Evolutionary conservation across 179 eudicot species (phyloP).

Genomic region (Silene coronaria): DNA sequence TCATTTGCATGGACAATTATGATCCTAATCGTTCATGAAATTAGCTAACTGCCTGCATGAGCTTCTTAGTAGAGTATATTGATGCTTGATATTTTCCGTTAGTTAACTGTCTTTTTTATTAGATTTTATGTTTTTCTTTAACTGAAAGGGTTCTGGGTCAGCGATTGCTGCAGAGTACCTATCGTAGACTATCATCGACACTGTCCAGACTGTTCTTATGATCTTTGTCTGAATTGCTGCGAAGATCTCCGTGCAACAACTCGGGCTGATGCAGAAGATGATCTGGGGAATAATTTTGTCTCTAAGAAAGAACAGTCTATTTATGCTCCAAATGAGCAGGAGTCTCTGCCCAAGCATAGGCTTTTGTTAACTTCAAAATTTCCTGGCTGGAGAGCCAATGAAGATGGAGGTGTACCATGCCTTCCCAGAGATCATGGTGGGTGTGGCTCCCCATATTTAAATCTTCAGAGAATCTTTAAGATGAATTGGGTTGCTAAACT

Average conservation of each 20-base stretch:
- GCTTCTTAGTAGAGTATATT: background rate
- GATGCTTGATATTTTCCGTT: background rate
- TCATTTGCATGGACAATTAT: slow-evolving; percentile 9
- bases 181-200: slow-evolving; percentile 95
- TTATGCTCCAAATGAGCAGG: slow-evolving; percentile 27
- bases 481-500: slow-evolving; percentile 98
- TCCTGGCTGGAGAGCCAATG: slow-evolving; percentile 72
- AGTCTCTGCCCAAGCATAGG: slow-evolving; percentile 33
- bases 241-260: slow-evolving; percentile 75
- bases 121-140: slow-evolving; percentile 2
- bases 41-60: background rate
- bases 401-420: slow-evolving; percentile 81
- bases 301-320: slow-evolving; percentile 27
- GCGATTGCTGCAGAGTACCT: slow-evolving; percentile 92
- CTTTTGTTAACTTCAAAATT: slow-evolving; percentile 37
- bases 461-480: slow-evolving; percentile 74
- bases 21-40: background rate
- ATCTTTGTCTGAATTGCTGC: slow-evolving; percentile 91
- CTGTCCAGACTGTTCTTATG: slow-evolving; percentile 78
- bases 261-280: slow-evolving; percentile 30
- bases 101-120: background rate
- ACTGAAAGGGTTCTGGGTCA: slow-evolving; percentile 32
- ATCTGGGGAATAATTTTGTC: slow-evolving; percentile 24
- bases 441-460: slow-evolving; percentile 56
- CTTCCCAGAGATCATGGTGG: slow-evolving; percentile 74